These are phyloP conservation scores for Hymenoscyphus infarciens DNA, from an alignment of 2,329 filamentous ascomycete species.

Conservation along the genomic window DNA sequence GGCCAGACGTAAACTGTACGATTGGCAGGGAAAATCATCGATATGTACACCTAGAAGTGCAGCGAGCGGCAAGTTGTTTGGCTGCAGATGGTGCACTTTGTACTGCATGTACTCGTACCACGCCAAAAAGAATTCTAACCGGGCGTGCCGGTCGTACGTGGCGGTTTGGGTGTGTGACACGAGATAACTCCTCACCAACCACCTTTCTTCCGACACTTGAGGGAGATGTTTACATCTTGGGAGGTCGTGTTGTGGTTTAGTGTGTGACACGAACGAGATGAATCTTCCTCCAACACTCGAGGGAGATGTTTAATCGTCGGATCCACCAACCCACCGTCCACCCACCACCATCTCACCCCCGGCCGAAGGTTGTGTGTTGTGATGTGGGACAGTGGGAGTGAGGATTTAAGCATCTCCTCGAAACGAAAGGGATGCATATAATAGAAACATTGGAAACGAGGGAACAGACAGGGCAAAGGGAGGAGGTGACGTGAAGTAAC, in stretches of 20 bases:
- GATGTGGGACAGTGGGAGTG: neutral
- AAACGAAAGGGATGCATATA: neutral
- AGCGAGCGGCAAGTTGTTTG: neutral
- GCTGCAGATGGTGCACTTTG: neutral
- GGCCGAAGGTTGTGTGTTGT: neutral
- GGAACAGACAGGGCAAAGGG: neutral
- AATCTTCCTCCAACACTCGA: neutral
- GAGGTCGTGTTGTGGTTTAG: no score
- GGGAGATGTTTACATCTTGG: no score
- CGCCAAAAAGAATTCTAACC: neutral
- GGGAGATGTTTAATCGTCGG: neutral
- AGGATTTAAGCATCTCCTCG: neutral
- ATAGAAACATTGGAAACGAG: neutral
- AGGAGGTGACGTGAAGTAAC: neutral
- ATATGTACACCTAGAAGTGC: no score
- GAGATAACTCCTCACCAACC: neutral
- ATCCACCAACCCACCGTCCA: no score
- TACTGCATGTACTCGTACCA: conserved; percentile 1
- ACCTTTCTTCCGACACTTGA: neutral
- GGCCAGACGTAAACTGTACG: no score
- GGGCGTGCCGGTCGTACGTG: neutral
- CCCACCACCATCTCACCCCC: no score
- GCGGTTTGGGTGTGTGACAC: neutral
- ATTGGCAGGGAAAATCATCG: no score
- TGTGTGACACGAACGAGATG: no score